A percentile compares a stretch with the other conserved stretches of the same genome.
Conservation (phyloP, 2,329 filamentous ascomycete genomes). For the Colletotrichum acutatum region DNA sequence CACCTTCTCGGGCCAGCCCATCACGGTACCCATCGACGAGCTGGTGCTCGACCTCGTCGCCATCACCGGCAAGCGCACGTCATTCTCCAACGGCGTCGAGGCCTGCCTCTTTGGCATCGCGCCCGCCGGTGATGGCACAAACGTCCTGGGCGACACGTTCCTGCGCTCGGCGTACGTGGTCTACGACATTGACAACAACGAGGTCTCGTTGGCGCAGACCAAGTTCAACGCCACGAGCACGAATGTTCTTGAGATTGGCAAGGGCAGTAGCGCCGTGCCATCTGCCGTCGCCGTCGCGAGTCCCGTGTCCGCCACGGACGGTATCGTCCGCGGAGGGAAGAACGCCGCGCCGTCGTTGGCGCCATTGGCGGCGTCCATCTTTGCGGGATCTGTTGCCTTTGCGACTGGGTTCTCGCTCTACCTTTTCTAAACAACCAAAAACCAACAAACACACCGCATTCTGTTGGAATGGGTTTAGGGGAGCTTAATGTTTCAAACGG, state of each 20-base stretch:
- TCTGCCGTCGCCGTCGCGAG: conserved; percentile 62
- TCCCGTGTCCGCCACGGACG: conserved; percentile 61
- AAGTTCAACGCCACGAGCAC: conserved; percentile 66
- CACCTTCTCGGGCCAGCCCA: conserved; percentile 63
- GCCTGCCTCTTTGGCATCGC: conserved; percentile 77
- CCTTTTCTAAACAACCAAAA: neutral
- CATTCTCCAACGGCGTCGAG: conserved; percentile 62
- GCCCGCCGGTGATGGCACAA: conserved; percentile 64
- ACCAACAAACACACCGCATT: neutral
- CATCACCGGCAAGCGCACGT: conserved; percentile 57
- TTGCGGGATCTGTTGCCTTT: conserved; percentile 19
- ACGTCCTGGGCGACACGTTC: conserved; percentile 79
- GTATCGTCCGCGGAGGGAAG: conserved; percentile 41
- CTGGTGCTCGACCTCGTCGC: conserved; percentile 65
- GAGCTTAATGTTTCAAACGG: neutral
- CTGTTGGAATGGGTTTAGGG: neutral
- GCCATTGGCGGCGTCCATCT: conserved; percentile 15
- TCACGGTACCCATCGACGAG: conserved; percentile 68
- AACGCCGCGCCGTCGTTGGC: conserved; percentile 26
- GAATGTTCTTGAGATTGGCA: conserved; percentile 65
- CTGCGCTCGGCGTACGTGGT: conserved; percentile 80
- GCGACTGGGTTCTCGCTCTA: conserved; percentile 13
- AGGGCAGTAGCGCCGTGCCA: conserved; percentile 61
- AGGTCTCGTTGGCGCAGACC: conserved; percentile 77
- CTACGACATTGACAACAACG: conserved; percentile 77